Conservation (phyloP, 1,284 basidiomycete genomes). For the Leucoagaricus sp. region DNA sequence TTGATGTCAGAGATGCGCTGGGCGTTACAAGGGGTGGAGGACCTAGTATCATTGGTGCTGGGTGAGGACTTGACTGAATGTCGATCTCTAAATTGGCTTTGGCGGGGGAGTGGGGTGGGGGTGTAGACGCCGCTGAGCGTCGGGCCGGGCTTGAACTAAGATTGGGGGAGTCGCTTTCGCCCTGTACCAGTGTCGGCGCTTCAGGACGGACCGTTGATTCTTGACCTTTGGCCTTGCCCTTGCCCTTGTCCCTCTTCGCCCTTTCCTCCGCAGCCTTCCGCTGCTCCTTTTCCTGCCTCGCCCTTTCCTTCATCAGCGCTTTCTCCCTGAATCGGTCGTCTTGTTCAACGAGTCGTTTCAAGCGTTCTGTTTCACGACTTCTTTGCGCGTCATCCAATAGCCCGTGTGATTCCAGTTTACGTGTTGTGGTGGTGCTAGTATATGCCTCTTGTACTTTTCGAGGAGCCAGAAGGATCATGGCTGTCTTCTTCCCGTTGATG, state of each 20-base stretch:
- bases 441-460: conserved; percentile 73
- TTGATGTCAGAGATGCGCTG: neutral
- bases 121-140: neutral
- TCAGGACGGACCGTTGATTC: conserved; percentile 17
- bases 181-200: neutral
- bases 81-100: neutral
- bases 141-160: neutral
- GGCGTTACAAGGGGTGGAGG: neutral
- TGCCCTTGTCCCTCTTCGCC: conserved; percentile 26
- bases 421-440: conserved; percentile 76
- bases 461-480: conserved; percentile 66
- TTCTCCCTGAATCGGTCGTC: conserved; percentile 28
- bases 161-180: neutral
- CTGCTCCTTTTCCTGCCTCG: conserved; percentile 22
- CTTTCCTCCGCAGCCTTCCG: conserved; percentile 21
- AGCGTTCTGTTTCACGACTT: conserved; percentile 25
- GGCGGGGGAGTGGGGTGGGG: neutral
- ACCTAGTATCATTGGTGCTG: neutral
- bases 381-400: conserved; percentile 50
- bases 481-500: conserved; percentile 30
- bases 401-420: conserved; percentile 66
- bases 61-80: too few species aligned
- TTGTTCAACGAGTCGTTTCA: conserved; percentile 15
- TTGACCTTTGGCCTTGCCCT: conserved; percentile 25
- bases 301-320: conserved; percentile 19